A percentile compares a stretch with the other conserved stretches of the same genome.
Evolutionary conservation across 805 yeast genomes (phyloP).

Genomic region (Ogataea henricii): DNA sequence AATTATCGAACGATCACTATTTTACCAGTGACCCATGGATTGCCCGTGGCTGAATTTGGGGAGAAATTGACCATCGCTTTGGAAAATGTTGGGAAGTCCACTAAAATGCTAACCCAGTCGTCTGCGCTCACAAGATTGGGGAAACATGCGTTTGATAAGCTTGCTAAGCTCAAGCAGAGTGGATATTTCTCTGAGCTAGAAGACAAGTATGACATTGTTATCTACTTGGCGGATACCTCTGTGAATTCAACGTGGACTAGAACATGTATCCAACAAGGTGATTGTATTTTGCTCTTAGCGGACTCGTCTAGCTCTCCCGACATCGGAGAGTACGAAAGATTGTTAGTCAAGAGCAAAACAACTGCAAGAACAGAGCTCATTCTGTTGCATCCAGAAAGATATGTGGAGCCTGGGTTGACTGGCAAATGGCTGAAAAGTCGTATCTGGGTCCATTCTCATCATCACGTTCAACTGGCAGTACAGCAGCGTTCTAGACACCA

Average conservation of each 20-base stretch:
- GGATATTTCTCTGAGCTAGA: conserved; percentile 91
- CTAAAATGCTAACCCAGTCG: conserved; percentile 81
- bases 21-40: conserved; percentile 72
- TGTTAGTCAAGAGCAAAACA: conserved; percentile 72
- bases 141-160: conserved; percentile 86
- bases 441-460: conserved; percentile 91
- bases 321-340: conserved; percentile 82
- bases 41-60: conserved; percentile 90
- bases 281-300: conserved; percentile 86
- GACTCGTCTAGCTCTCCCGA: conserved; percentile 74
- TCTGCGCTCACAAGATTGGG: conserved; percentile 81
- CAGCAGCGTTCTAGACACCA: conserved; percentile 10
- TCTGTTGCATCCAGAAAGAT: conserved; percentile 78
- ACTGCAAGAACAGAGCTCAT: conserved; percentile 88
- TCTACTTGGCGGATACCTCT: conserved; percentile 85
- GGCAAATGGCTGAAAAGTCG: conserved; percentile 81
- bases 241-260: conserved; percentile 86
- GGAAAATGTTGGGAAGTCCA: conserved; percentile 68
- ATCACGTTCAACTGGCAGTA: conserved; percentile 74
- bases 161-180: conserved; percentile 80
- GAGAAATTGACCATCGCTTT: conserved; percentile 69
- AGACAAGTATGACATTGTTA: conserved; percentile 83
- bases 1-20: conserved; percentile 83
- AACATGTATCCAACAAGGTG: conserved; percentile 93
- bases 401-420: conserved; percentile 83